Evolutionary conservation across 306 rosid genomes (phyloP).

Genomic region (Boehmeria nivea): DNA sequence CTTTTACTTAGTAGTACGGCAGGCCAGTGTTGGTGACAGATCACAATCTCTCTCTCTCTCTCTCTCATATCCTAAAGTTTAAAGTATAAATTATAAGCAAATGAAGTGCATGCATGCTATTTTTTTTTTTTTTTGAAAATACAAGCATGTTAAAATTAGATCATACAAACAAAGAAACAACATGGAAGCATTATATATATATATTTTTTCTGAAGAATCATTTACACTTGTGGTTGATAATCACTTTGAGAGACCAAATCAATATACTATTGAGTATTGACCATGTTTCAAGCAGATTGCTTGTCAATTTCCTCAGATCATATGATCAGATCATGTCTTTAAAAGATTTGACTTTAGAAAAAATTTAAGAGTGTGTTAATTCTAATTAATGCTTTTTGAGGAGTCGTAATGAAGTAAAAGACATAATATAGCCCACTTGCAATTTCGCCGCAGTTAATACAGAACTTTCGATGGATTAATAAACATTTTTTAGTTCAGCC

Average conservation of each 20-base stretch:
- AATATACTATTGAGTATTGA: neutral
- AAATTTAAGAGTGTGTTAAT: neutral
- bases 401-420: neutral
- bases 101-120: no score
- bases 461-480: neutral
- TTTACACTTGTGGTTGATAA: neutral
- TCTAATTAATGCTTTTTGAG: neutral
- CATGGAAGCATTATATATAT: no score
- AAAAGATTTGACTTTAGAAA: neutral
- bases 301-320: neutral
- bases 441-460: neutral
- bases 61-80: neutral
- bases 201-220: no score
- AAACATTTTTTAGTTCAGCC: neutral
- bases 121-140: no score
- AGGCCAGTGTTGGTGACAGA: no score
- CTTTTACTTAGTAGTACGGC: no score
- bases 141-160: no score
- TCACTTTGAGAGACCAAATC: neutral
- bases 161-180: no score
- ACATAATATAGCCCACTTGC: slow-evolving; percentile 1
- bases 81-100: no score
- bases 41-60: no score
- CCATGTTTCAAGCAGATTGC: neutral
- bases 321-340: neutral